phyloP scores from a whole-genome alignment of 2,329 filamentous ascomycete genomes.

The Sarocladium brachiariae region DNA sequence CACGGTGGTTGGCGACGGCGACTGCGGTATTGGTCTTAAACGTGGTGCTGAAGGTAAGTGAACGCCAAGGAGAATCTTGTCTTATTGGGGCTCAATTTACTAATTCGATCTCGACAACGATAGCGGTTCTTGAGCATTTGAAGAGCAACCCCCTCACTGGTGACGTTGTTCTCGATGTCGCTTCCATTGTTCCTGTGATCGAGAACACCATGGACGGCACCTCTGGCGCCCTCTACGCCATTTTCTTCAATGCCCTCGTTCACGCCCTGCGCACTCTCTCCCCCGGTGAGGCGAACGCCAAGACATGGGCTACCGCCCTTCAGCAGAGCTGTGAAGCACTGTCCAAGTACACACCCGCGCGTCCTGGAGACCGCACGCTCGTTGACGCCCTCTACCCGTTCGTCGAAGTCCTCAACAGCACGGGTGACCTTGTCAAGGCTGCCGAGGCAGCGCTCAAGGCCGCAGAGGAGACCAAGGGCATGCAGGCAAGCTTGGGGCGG shows the following conservation, averaged over 20 bases:
- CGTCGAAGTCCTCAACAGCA: constrained; percentile 60
- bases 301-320: constrained; percentile 58
- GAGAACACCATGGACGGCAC: constrained; percentile 56
- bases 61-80: too few relatives aligned
- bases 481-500: constrained; percentile 78
- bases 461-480: constrained; percentile 79
- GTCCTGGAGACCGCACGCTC: constrained; percentile 81
- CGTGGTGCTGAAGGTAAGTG: constrained; percentile 69
- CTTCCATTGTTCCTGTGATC: constrained; percentile 45
- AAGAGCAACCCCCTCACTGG: constrained; percentile 36
- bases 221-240: constrained; percentile 59
- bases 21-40: constrained; percentile 81
- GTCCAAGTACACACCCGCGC: constrained; percentile 79
- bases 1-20: constrained; percentile 82
- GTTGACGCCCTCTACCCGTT: constrained; percentile 89
- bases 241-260: constrained; percentile 83
- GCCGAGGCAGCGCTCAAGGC: constrained; percentile 69
- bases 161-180: constrained; percentile 46
- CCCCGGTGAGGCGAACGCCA: constrained; percentile 30
- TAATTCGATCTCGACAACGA: too few relatives aligned
- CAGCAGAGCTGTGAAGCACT: constrained; percentile 64
- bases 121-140: constrained; percentile 48
- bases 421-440: constrained; percentile 62
- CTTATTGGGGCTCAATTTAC: too few relatives aligned
- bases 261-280: constrained; percentile 46